These are phyloP conservation scores for Leccinum subspadiceum DNA, from an alignment of 1,284 basidiomycete species.

Conservation along the genomic window DNA sequence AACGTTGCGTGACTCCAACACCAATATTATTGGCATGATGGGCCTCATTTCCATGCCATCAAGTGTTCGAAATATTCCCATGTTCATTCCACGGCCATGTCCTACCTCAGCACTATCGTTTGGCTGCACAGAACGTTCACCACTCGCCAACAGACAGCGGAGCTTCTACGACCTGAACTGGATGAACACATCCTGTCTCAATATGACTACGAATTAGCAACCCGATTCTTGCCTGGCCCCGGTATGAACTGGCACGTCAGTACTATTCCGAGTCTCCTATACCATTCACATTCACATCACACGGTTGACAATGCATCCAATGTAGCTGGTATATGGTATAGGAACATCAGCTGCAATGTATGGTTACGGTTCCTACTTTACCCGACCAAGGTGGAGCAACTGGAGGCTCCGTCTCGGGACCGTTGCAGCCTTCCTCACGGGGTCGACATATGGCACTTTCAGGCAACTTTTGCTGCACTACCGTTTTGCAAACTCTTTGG, in stretches of 20 bases:
- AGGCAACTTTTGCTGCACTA: slow-evolving; percentile 44
- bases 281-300: background rate
- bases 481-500: slow-evolving; percentile 46
- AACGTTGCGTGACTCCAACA: background rate
- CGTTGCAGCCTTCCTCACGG: slow-evolving; percentile 25
- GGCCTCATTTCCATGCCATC: background rate
- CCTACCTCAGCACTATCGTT: slow-evolving; percentile 26
- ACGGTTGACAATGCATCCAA: slow-evolving; percentile 6
- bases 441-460: slow-evolving; percentile 36
- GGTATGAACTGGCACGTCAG: slow-evolving; percentile 44
- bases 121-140: slow-evolving; percentile 44
- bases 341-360: slow-evolving; percentile 27
- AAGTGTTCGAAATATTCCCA: background rate
- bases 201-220: slow-evolving; percentile 54
- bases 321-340: slow-evolving; percentile 29
- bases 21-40: background rate
- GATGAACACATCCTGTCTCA: slow-evolving; percentile 52
- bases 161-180: slow-evolving; percentile 57
- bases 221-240: slow-evolving; percentile 48
- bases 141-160: slow-evolving; percentile 34
- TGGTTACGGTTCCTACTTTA: slow-evolving; percentile 29
- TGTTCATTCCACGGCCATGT: background rate
- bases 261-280: slow-evolving; percentile 5
- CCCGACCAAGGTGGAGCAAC: slow-evolving; percentile 30
- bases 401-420: slow-evolving; percentile 26